Base-by-base conservation (phyloP, 2,329 filamentous ascomycete genomes). In the Colletotrichum gigasporum region DNA sequence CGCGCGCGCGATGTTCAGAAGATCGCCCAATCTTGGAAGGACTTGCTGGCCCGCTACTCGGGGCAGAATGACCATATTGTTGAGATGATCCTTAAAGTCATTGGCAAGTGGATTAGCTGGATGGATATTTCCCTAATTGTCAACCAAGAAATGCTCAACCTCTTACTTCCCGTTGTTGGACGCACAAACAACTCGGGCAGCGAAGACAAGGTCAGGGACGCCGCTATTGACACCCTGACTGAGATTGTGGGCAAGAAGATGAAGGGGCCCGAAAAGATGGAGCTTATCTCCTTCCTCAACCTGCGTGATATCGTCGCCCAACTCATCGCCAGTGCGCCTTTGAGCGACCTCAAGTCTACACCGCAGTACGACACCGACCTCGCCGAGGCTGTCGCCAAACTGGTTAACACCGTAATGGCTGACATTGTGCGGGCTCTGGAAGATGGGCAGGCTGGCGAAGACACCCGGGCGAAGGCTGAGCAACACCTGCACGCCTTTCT, bases 241-340 rank as follows among this genome's bases (percentile, higher is more conserved):
- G 95, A 99, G 79, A 97, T 97, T 70, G 92, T 97, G 62, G 91
- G 90, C 76, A 99, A 99, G 85, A 98, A 98, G 83, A 99, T 99
- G 96, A 93, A 93, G 72, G 85, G 94, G 2, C 84, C 87, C 35
- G 95, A 98, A 81, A 99, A 99, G 85, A 91, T 97, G 71, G 91
- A 96, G 72, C 90, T 99, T 84, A 96, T 99, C 70, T 83, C 89
- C 22, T 97, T 97, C 77, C 86, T 99, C 68, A 97, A 96, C 75
- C 85, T 99, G 37, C 88, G 90, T 67, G 89, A 91, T 52, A 93
- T 99, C 70, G 90, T 98, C 54, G 87, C 90, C 34, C 92, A 97
- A 78, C 89, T 99, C 57, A 89, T 97, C 68, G 87, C 87, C 67
- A 97, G 93, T 74, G 91, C 94, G 26, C 89, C 93, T 3, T 82